Conservation (phyloP, 106 monocot genomes). For the Chionographis japonica region DNA sequence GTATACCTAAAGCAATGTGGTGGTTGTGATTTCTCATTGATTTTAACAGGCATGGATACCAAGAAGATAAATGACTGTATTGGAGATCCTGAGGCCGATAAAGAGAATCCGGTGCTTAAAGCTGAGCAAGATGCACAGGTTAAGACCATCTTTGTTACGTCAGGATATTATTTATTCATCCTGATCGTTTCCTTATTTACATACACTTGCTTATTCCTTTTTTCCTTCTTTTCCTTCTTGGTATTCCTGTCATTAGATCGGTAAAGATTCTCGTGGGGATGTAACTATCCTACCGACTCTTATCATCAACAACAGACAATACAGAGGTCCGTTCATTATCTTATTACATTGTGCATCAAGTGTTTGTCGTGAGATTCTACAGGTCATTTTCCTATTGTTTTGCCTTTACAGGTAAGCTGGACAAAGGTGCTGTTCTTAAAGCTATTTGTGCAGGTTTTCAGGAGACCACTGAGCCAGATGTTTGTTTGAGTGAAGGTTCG, state of each 20-base stretch:
- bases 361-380: background rate
- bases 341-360: background rate
- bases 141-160: background rate
- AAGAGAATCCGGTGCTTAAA: constrained; percentile 48
- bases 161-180: background rate
- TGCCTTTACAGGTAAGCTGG: constrained; percentile 56
- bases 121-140: constrained; percentile 68
- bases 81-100: constrained; percentile 53
- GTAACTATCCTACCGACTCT: constrained; percentile 66
- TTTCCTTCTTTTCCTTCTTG: background rate
- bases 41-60: constrained; percentile 41
- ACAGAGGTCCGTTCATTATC: constrained; percentile 28
- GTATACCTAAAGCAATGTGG: background rate
- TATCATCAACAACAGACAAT: constrained; percentile 65
- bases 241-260: constrained; percentile 26
- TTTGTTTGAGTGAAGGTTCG: constrained; percentile 75
- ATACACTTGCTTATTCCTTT: background rate
- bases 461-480: constrained; percentile 77
- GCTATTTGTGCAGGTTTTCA: constrained; percentile 81
- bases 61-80: constrained; percentile 47
- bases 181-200: background rate
- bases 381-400: background rate
- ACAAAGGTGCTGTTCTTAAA: constrained; percentile 75
- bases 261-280: constrained; percentile 59
- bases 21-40: background rate